These are phyloP conservation scores for Cercospora sp. DNA, from an alignment of 2,329 filamentous ascomycete species.

Conservation along the genomic window DNA sequence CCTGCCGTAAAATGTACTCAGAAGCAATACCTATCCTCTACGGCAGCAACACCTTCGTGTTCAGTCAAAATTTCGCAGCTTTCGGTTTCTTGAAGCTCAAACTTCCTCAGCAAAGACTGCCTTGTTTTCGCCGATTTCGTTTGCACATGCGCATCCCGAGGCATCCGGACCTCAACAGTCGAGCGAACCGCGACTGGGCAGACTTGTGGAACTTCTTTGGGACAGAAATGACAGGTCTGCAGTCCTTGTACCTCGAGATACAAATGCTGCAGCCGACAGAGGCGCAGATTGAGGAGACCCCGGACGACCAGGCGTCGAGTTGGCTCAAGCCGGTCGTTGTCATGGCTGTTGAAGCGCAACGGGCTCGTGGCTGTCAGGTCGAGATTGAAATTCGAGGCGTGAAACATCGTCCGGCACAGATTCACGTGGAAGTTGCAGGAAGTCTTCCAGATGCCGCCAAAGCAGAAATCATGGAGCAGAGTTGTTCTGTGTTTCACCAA, in stretches of 20 bases:
- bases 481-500: constrained; percentile 32
- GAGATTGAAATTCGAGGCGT: constrained; percentile 34
- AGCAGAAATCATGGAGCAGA: constrained; percentile 24
- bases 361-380: constrained; percentile 33
- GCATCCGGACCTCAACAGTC: constrained; percentile 36
- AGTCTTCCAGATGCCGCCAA: constrained; percentile 11
- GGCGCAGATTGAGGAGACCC: constrained; percentile 31
- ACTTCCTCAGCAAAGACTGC: constrained; percentile 34
- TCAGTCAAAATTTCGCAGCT: constrained; percentile 37
- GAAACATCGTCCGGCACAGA: constrained; percentile 29
- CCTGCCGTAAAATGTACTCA: constrained; percentile 38
- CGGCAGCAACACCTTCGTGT: constrained; percentile 38
- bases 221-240: constrained; percentile 35
- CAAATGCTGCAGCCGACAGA: constrained; percentile 36
- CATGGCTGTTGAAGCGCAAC: constrained; percentile 34
- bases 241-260: constrained; percentile 33
- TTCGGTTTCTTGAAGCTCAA: constrained; percentile 37
- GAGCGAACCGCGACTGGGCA: constrained; percentile 36
- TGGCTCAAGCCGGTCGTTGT: constrained; percentile 38
- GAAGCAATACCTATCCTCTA: constrained; percentile 37
- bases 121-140: constrained; percentile 34
- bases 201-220: constrained; percentile 37
- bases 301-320: constrained; percentile 28
- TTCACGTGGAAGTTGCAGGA: constrained; percentile 22
- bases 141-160: constrained; percentile 37